Evolutionary conservation across 192 early-diverging fungal species (phyloP).

Genomic region (Lobosporangium transversale): DNA sequence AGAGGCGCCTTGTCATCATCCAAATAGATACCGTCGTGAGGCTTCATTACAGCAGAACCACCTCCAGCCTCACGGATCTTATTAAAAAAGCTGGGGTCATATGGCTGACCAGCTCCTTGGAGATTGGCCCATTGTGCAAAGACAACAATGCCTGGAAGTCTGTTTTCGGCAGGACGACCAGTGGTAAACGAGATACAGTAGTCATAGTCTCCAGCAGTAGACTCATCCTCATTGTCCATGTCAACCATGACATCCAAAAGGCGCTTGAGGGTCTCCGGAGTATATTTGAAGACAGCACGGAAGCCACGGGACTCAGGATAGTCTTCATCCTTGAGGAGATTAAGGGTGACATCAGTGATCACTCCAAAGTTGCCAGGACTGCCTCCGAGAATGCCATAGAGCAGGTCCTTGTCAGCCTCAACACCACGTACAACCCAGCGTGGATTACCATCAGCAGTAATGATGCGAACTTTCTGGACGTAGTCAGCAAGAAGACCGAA

Average conservation of each 20-base stretch:
- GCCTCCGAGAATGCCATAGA: constrained; percentile 46
- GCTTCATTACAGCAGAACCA: no score
- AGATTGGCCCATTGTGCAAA: constrained; percentile 49
- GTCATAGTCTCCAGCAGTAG: constrained; percentile 25
- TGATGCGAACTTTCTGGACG: constrained; percentile 50
- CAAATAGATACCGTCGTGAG: no score
- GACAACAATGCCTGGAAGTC: constrained; percentile 14
- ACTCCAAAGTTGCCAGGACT: constrained; percentile 56
- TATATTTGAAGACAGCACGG: constrained; percentile 6
- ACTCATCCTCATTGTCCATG: background rate
- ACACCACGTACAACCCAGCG: constrained; percentile 7
- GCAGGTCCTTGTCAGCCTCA: constrained; percentile 22
- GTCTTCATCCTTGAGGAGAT: constrained; percentile 28
- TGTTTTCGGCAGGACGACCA: background rate
- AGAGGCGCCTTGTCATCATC: no score
- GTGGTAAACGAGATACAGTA: constrained; percentile 25
- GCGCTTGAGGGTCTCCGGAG: constrained; percentile 10
- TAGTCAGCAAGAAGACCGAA: constrained; percentile 52
- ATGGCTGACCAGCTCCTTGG: constrained; percentile 7
- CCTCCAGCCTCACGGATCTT: no score
- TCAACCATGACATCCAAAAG: constrained; percentile 43
- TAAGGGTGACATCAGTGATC: constrained; percentile 34
- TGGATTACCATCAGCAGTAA: constrained; percentile 34
- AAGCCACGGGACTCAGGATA: constrained; percentile 38
- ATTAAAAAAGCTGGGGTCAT: no score